Base-by-base conservation (phyloP, 1,139 yeast genomes). In the Debaryomycetaceae sp. region DNA sequence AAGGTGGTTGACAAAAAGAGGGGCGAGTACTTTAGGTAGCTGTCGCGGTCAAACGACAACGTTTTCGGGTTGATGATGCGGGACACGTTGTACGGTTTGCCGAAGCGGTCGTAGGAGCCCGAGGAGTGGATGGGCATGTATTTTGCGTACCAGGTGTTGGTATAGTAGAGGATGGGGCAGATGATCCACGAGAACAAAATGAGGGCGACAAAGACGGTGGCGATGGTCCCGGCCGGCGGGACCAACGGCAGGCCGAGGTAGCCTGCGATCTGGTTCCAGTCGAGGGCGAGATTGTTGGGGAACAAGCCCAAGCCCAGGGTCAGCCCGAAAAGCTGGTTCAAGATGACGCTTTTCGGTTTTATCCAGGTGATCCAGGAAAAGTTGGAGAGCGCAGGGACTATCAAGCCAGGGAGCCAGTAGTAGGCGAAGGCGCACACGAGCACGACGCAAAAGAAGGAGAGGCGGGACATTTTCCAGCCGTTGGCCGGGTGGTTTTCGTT, bases 171-270 rank as follows among this genome's bases (percentile, higher is more conserved):
- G n/a, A 60, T 66, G 27, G 68, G 68, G 27, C 53, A 57, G 27
- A 58, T 38, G 26, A 53, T 46, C 68, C 68, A 61, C 52, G 56
- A 62, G 33, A 62, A 55, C 12, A 55, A 28, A 24, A 44, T 51
- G 30, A 48, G 37, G 15, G 46, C 48, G 22, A 30, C 28, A 33
- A 66, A 55, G 35, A 70, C 61, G 39, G 77, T 74, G 23, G 65
- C 58, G 32, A 70, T 53, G 14, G 77, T 68, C 30, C 68, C 57
- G 29, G 75, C 71, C 19, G 87, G 86, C 6, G 83, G 79, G 39
- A 76, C 65, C 43, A 79, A 62, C 8, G 87, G 83, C 16, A 79
- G 68, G 12, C 77, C 74, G 35, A 72, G 53, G 50, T 68, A 72
- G 30, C 75, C 79, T 23, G 65, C 55, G 28, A 62, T 53, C 44